Evolutionary conservation across 805 yeast genomes (phyloP).

Genomic region (Saccharomyces mikatae): DNA sequence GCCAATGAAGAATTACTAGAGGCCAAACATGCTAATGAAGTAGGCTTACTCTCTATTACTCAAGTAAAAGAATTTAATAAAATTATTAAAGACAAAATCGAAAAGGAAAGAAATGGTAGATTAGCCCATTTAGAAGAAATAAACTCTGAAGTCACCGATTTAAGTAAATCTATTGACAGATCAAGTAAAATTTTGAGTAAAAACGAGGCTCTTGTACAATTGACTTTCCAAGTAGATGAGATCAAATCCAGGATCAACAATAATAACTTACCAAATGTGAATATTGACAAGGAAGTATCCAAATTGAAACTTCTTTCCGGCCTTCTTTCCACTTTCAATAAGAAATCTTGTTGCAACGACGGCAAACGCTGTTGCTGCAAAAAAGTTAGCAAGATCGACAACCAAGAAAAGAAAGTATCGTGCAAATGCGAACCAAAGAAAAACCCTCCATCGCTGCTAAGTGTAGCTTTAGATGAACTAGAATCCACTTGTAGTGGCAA

Average conservation of each 20-base stretch:
- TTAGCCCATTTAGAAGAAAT: slow-evolving; percentile 61
- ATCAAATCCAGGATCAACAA: slow-evolving; percentile 18
- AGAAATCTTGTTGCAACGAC: slow-evolving; percentile 15
- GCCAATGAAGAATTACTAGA: slow-evolving; percentile 58
- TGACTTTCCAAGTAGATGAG: slow-evolving; percentile 18
- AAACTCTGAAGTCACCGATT: slow-evolving; percentile 42
- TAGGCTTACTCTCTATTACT: slow-evolving; percentile 56
- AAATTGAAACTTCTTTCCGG: slow-evolving; percentile 18
- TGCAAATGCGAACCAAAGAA: slow-evolving; percentile 11
- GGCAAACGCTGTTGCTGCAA: slow-evolving; percentile 8
- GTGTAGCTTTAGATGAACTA: slow-evolving; percentile 35
- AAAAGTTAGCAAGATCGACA: background rate
- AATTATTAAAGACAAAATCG: slow-evolving; percentile 51
- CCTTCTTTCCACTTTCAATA: slow-evolving; percentile 14
- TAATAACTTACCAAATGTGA: slow-evolving; percentile 16
- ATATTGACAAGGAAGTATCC: slow-evolving; percentile 33
- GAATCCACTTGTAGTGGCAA: slow-evolving; percentile 31
- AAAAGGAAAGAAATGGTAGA: slow-evolving; percentile 70
- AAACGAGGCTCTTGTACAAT: slow-evolving; percentile 30
- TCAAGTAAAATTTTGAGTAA: slow-evolving; percentile 34
- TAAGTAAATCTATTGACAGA: slow-evolving; percentile 34
- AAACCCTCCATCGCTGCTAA: slow-evolving; percentile 16
- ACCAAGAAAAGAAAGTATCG: slow-evolving; percentile 1
- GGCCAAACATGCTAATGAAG: slow-evolving; percentile 66
- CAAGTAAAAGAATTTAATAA: slow-evolving; percentile 61